Base-by-base conservation (phyloP, 768 basidiomycete genomes). In the Lactarius psammicola region DNA sequence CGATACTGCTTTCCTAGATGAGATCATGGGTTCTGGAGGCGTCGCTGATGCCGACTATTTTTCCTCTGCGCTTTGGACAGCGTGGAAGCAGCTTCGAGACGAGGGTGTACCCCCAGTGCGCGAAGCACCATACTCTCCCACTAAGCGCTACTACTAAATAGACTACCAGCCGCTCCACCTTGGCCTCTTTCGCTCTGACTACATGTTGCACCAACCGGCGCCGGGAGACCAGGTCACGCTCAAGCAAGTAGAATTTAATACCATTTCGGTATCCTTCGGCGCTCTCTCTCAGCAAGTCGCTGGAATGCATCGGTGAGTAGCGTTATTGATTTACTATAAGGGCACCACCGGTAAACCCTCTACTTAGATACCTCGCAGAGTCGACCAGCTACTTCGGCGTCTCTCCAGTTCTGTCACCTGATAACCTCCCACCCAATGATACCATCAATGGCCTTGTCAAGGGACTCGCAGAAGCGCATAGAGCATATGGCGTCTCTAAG, bases 221-320 rank as follows among this genome's bases (percentile, higher is more conserved):
- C 66, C 70, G 4, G 72, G 72, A 34, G 74, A 77, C 33, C 73
- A 79, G 3, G 71, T 80, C 17, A 76, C 78, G 7, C 76, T 99
- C 68, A 96, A 95, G 74, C 96, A 99, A 77, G 96, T 98, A 49
- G 96, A 99, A 75, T 97, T 98, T 78, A 99, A 99, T 74, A 97
- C 96, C 10, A 95, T 98, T 68, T 93, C 95, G 2, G 85, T 88
- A 0, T 95, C 94, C 0, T 96, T 98, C 74, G 96, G 94, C 0
- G 73, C 87, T 1, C 80, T 98, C 17, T 91, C 91, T 0, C 80
- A 90, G 68, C 81, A 80, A 42, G 79, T 82, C 11, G 81, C 89
- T 4, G 84, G 85, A 28, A 75, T 98, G 73, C 96, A 98, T 76
- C 81, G 87, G 93, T 94, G 70, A 57, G 78, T 61, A 17, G 4